These are phyloP conservation scores for Plectranthus barbatus DNA, from an alignment of 257 asterid species.

Conservation along the genomic window DNA sequence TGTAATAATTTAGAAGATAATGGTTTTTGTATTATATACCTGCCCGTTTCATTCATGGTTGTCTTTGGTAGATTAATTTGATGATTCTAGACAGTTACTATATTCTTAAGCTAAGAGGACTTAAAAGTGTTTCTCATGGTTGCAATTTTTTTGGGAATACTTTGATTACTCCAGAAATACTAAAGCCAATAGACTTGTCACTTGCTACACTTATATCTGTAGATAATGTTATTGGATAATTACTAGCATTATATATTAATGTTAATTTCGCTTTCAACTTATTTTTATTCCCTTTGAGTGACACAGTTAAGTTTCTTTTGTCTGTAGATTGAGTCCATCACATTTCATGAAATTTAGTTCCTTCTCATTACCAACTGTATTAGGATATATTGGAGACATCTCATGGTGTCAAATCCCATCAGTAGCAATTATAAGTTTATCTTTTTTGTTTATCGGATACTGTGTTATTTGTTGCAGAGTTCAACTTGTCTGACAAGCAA, in stretches of 20 bases:
- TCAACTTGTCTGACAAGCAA: constrained; percentile 79
- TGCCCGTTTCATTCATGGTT: neutral
- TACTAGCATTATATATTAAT: neutral
- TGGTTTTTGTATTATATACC: neutral
- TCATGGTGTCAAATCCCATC: neutral
- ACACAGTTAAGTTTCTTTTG: neutral
- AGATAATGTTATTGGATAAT: no score
- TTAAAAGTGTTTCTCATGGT: neutral
- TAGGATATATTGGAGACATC: neutral
- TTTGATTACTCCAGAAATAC: neutral
- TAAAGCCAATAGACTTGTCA: neutral
- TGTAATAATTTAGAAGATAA: neutral
- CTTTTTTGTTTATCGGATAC: neutral
- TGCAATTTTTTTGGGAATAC: neutral
- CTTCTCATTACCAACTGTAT: neutral
- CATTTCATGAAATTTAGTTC: neutral
- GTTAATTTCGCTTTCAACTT: neutral
- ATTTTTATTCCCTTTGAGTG: neutral
- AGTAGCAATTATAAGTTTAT: neutral
- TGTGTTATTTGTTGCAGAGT: constrained; percentile 45
- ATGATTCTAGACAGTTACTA: neutral
- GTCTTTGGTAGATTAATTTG: neutral
- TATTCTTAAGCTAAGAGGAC: constrained; percentile 9
- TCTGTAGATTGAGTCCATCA: neutral
- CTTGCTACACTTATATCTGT: neutral